Conservation (phyloP, 2,329 filamentous ascomycete species). For the Aureobasidium melanogenum region DNA sequence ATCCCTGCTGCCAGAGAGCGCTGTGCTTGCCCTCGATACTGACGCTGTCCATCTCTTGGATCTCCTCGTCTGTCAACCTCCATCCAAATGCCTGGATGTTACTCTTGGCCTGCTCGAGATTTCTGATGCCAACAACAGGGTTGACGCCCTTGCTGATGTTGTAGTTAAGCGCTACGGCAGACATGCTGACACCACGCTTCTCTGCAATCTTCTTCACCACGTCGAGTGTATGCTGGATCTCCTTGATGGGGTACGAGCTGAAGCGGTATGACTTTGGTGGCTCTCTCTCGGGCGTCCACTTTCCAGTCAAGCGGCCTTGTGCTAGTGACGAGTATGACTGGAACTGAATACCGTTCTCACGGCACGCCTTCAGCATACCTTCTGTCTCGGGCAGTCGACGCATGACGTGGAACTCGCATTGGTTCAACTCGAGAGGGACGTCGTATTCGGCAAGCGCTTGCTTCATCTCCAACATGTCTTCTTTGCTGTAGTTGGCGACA, state of each 20-base stretch:
- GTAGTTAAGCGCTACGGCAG: conserved; percentile 38
- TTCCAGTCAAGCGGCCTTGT: conserved; percentile 32
- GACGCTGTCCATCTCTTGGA: conserved; percentile 32
- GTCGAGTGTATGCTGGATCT: conserved; percentile 31
- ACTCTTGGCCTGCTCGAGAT: conserved; percentile 32
- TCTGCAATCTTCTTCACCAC: conserved; percentile 30
- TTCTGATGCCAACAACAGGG: conserved; percentile 35
- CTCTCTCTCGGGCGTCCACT: conserved; percentile 31
- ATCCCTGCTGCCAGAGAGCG: conserved; percentile 35
- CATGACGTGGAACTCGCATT: conserved; percentile 38
- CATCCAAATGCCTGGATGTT: conserved; percentile 34
- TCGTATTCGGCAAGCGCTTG: conserved; percentile 31
- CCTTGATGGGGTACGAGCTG: conserved; percentile 36
- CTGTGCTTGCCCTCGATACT: conserved; percentile 33
- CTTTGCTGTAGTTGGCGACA: conserved; percentile 36
- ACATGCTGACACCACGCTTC: conserved; percentile 25
- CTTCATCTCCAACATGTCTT: conserved; percentile 35
- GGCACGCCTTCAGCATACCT: conserved; percentile 33
- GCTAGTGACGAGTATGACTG: conserved; percentile 35
- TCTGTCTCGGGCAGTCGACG: conserved; percentile 33
- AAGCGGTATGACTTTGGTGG: conserved; percentile 31
- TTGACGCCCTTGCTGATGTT: conserved; percentile 36
- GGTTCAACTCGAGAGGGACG: conserved; percentile 35
- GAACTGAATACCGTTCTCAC: conserved; percentile 33
- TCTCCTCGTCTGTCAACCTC: conserved; percentile 34